phyloP scores from a whole-genome alignment of 805 yeast species.

The Yamadazyma nakazawae region DNA sequence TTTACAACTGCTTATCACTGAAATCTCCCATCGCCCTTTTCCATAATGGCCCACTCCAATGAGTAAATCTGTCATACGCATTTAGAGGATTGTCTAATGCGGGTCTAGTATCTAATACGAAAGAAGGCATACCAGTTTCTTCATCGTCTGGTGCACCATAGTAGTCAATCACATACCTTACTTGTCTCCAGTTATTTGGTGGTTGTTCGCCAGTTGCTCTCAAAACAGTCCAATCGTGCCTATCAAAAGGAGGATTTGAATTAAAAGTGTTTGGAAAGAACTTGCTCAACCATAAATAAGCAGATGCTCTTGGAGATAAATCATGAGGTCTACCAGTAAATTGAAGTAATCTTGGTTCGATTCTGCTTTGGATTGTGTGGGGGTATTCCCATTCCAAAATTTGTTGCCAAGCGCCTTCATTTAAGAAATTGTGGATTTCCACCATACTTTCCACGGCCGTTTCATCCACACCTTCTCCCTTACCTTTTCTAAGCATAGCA shows the following conservation, averaged over 20 bases:
- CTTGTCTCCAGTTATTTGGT: conserved; percentile 55
- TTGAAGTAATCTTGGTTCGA: conserved; percentile 72
- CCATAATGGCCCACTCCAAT: conserved; percentile 67
- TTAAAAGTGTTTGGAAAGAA: conserved; percentile 71
- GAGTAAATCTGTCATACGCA: conserved; percentile 65
- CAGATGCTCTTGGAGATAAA: conserved; percentile 78
- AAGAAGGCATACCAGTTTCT: conserved; percentile 84
- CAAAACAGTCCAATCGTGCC: conserved; percentile 98
- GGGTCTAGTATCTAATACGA: conserved; percentile 91
- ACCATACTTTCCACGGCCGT: conserved; percentile 98
- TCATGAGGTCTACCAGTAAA: conserved; percentile 93
- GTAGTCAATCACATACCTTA: conserved; percentile 92
- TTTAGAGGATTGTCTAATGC: conserved; percentile 71
- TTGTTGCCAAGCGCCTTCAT: conserved; percentile 98
- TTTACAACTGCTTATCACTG: conserved; percentile 12
- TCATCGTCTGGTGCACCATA: conserved; percentile 93
- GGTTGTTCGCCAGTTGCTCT: conserved; percentile 46
- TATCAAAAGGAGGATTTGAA: conserved; percentile 87
- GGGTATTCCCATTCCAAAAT: conserved; percentile 87
- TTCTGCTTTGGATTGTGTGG: conserved; percentile 51
- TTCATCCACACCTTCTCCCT: conserved; percentile 82
- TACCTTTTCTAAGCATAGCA: conserved; percentile 95
- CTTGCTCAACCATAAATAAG: conserved; percentile 61
- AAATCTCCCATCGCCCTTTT: conserved; percentile 65
- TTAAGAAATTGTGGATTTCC: conserved; percentile 89